Evolutionary conservation across 164 flowering plant species (phyloP).

Genomic region (Macadamia tetraphylla): DNA sequence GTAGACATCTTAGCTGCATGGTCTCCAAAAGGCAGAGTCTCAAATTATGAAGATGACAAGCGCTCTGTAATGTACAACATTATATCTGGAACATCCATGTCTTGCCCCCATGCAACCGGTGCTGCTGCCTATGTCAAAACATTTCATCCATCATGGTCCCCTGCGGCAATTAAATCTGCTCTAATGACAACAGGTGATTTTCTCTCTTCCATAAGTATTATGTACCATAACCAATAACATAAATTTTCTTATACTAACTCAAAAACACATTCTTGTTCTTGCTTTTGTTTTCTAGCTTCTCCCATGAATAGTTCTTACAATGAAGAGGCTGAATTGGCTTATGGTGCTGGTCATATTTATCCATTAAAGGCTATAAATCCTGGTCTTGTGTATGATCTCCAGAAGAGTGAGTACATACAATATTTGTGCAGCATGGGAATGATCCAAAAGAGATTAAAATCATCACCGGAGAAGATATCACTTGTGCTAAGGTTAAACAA

Average conservation of each 20-base stretch:
- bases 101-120: not conserved
- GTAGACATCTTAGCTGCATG: no score
- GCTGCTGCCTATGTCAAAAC: not conserved
- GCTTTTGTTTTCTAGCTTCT: not conserved
- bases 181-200: not conserved
- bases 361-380: not conserved
- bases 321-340: not conserved
- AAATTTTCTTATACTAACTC: not conserved
- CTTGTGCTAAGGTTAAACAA: no score
- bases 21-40: no score
- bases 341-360: not conserved
- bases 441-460: no score
- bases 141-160: not conserved
- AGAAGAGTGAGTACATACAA: not conserved
- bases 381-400: not conserved
- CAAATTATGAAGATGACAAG: not conserved
- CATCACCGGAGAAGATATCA: no score
- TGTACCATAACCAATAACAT: not conserved
- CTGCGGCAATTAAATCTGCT: not conserved
- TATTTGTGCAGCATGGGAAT: not conserved
- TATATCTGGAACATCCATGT: not conserved
- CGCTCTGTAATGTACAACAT: not conserved
- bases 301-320: not conserved
- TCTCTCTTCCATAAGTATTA: not conserved
- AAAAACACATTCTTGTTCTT: not conserved